A percentile compares a stretch with the other conserved stretches of the same genome.
phyloP scores from a whole-genome alignment of 1,284 basidiomycete genomes.

The Malassezia sp. region DNA sequence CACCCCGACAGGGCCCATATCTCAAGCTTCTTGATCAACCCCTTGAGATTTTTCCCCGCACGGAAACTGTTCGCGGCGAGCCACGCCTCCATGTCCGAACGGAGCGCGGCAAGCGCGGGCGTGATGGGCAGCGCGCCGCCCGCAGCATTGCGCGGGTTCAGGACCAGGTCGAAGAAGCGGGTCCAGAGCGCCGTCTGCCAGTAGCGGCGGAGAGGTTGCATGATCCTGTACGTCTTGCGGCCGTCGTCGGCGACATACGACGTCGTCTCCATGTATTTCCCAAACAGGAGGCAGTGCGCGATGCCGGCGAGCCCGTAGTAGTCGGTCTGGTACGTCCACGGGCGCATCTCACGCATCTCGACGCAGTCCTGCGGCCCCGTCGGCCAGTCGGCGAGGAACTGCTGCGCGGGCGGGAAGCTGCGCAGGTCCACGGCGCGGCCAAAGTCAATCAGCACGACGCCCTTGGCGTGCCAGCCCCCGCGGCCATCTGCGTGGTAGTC shows the following conservation, averaged over 20 bases:
- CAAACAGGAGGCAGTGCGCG: constrained; percentile 88
- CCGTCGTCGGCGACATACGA: constrained; percentile 10
- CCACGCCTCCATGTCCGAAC: constrained; percentile 77
- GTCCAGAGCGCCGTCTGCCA: constrained; percentile 87
- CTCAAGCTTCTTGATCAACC: constrained; percentile 39
- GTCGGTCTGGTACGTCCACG: constrained; percentile 90
- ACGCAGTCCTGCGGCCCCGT: constrained; percentile 65
- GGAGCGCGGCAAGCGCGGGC: constrained; percentile 57
- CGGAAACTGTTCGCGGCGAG: constrained; percentile 58
- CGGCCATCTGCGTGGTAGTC: constrained; percentile 65
- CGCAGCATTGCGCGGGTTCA: constrained; percentile 56
- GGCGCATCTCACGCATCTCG: constrained; percentile 68
- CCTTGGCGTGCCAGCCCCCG: constrained; percentile 75
- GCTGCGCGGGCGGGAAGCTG: constrained; percentile 59
- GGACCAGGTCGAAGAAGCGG: constrained; percentile 67
- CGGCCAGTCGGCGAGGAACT: constrained; percentile 78
- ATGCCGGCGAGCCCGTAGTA: constrained; percentile 89
- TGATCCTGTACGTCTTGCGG: constrained; percentile 22
- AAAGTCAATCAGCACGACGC: constrained; percentile 88
- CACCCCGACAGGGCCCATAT: constrained; percentile 28
- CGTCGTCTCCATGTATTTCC: constrained; percentile 60
- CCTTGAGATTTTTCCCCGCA: constrained; percentile 55
- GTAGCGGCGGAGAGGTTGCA: constrained; percentile 75
- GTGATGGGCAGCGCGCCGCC: constrained; percentile 61
- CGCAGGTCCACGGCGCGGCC: constrained; percentile 79